phyloP scores from a whole-genome alignment of 805 yeast species.

The Wickerhamiella spandovensis region DNA sequence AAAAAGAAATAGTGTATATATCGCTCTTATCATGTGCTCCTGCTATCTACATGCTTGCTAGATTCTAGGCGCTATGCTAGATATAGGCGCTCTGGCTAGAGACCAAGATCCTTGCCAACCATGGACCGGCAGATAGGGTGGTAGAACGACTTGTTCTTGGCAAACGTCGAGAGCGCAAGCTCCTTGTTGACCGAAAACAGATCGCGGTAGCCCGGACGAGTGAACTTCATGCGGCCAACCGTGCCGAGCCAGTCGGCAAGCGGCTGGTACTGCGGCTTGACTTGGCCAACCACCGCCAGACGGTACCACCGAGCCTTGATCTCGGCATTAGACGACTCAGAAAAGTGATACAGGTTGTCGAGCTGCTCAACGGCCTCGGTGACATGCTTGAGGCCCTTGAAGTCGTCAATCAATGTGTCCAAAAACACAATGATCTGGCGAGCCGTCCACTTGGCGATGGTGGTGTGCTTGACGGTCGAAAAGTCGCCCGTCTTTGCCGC shows the following conservation, averaged over 20 bases:
- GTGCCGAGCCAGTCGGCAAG: slow-evolving; percentile 79
- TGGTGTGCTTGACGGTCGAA: slow-evolving; percentile 32
- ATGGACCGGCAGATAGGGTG: slow-evolving; percentile 76
- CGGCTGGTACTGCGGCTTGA: slow-evolving; percentile 31
- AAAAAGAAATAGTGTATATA: background rate
- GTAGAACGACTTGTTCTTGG: slow-evolving; percentile 42
- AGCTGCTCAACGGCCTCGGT: slow-evolving; percentile 25
- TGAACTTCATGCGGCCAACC: slow-evolving; percentile 91
- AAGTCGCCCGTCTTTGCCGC: slow-evolving; percentile 22
- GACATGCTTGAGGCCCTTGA: slow-evolving; percentile 21
- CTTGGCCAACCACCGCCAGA: slow-evolving; percentile 44
- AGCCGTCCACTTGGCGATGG: slow-evolving; percentile 47
- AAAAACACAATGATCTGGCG: slow-evolving; percentile 71
- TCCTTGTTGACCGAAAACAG: slow-evolving; percentile 50
- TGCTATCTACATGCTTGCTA: background rate
- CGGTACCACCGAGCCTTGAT: slow-evolving; percentile 66
- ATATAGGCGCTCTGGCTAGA: too few relatives aligned
- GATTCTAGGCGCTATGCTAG: background rate
- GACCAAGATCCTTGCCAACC: slow-evolving; percentile 70
- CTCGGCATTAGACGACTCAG: slow-evolving; percentile 59
- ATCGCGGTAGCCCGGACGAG: slow-evolving; percentile 68
- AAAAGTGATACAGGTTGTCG: slow-evolving; percentile 32
- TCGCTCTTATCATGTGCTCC: too few relatives aligned
- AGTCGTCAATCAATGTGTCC: slow-evolving; percentile 46
- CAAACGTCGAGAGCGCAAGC: slow-evolving; percentile 55